Conservation (phyloP, 2,329 filamentous ascomycete genomes). For the Mariannaea sp. region DNA sequence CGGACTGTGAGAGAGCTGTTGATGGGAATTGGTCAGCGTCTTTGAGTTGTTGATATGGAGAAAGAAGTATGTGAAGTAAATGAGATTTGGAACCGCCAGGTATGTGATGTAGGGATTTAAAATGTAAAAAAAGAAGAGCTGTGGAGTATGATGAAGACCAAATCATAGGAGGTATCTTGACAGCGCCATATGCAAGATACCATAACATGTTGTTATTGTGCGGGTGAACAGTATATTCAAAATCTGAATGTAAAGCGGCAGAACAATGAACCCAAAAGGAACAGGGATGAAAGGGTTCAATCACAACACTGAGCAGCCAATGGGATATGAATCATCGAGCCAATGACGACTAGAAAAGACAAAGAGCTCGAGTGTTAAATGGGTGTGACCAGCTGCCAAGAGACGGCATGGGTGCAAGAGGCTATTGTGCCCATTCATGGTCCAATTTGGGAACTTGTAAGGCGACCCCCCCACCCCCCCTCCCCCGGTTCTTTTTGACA, state of each 20-base stretch:
- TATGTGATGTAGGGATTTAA: background rate
- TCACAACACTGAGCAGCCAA: background rate
- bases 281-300: background rate
- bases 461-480: background rate
- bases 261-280: conserved; percentile 1
- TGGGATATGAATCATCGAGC: conserved; percentile 9
- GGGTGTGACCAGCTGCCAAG: conserved; percentile 6
- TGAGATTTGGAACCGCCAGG: background rate
- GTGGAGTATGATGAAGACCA: background rate
- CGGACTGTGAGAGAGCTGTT: conserved; percentile 22
- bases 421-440: conserved; percentile 9
- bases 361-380: conserved; percentile 8
- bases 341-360: background rate
- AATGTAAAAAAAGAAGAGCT: background rate
- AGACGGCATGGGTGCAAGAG: conserved; percentile 6
- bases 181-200: background rate
- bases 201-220: background rate
- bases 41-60: conserved; percentile 1
- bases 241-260: background rate
- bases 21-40: conserved; percentile 20
- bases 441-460: background rate
- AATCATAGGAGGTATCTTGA: no score
- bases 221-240: background rate
- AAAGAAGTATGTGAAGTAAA: background rate
- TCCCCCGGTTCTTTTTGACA: background rate